Evolutionary conservation across 768 basidiomycete genomes (phyloP).

Genomic region (Mycena capillaripes): DNA sequence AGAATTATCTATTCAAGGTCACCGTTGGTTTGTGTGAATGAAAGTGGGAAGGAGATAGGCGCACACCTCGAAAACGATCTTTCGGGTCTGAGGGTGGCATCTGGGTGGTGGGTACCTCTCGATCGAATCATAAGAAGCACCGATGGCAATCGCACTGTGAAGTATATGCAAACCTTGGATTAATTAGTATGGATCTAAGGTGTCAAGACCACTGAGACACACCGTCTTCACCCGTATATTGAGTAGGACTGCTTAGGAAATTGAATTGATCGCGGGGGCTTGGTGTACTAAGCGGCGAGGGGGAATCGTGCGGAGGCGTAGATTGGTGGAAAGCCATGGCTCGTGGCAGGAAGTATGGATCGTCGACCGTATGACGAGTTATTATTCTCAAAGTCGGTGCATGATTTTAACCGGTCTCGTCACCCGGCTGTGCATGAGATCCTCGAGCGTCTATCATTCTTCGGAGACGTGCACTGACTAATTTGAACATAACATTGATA

Average conservation of each 20-base stretch:
- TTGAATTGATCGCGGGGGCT: slow-evolving; percentile 1
- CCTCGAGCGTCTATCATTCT: slow-evolving; percentile 16
- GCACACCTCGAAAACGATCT: slow-evolving; percentile 34
- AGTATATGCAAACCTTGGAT: slow-evolving; percentile 30
- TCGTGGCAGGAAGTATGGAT: background rate
- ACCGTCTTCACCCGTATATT: slow-evolving; percentile 30
- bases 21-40: too few species aligned
- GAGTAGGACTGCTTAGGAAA: background rate
- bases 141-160: slow-evolving; percentile 36
- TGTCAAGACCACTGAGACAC: background rate
- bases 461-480: slow-evolving; percentile 21
- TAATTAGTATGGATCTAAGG: background rate
- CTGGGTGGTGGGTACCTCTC: slow-evolving; percentile 36
- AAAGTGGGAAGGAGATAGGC: too few species aligned
- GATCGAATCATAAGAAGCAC: slow-evolving; percentile 35
- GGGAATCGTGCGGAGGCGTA: background rate
- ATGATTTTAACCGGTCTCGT: slow-evolving; percentile 14
- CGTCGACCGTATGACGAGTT: slow-evolving; percentile 10
- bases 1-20: too few species aligned
- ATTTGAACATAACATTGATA: slow-evolving; percentile 14
- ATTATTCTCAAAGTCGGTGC: slow-evolving; percentile 21
- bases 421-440: slow-evolving; percentile 23
- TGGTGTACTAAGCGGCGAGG: background rate
- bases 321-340: background rate
- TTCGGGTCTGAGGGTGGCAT: slow-evolving; percentile 38